Evolutionary conservation across 495 filamentous ascomycete species (phyloP).

Genomic region (Margaritispora aquatica): DNA sequence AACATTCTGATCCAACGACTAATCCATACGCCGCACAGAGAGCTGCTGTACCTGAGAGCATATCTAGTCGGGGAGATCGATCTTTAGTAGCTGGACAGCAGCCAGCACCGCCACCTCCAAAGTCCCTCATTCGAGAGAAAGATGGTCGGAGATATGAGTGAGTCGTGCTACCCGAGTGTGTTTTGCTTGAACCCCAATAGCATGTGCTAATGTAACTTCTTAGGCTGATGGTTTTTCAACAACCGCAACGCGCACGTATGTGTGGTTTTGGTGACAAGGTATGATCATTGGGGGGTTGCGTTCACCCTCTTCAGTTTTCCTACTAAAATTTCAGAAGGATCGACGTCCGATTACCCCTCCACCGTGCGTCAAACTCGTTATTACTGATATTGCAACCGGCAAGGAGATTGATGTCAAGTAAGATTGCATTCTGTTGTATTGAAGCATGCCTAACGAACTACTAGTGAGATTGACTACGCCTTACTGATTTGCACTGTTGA

Average conservation of each 20-base stretch:
- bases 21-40: background rate
- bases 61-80: background rate
- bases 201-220: slow-evolving; percentile 21
- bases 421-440: slow-evolving; percentile 23
- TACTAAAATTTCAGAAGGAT: slow-evolving; percentile 49
- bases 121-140: background rate
- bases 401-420: slow-evolving; percentile 90
- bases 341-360: slow-evolving; percentile 94
- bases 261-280: slow-evolving; percentile 99
- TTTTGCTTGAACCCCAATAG: background rate
- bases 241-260: slow-evolving; percentile 93
- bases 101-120: background rate
- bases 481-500: slow-evolving; percentile 94
- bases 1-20: background rate
- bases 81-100: background rate
- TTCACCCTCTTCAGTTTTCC: background rate
- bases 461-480: slow-evolving; percentile 63
- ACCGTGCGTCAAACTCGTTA: slow-evolving; percentile 80
- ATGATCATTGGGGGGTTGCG: slow-evolving; percentile 19
- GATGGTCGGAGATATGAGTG: slow-evolving; percentile 19
- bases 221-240: slow-evolving; percentile 81
- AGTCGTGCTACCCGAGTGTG: background rate
- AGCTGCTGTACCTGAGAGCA: background rate
- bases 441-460: slow-evolving; percentile 8
- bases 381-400: slow-evolving; percentile 70